Conservation (phyloP, 2,329 filamentous ascomycete species). For the Verticillium tricorpus region DNA sequence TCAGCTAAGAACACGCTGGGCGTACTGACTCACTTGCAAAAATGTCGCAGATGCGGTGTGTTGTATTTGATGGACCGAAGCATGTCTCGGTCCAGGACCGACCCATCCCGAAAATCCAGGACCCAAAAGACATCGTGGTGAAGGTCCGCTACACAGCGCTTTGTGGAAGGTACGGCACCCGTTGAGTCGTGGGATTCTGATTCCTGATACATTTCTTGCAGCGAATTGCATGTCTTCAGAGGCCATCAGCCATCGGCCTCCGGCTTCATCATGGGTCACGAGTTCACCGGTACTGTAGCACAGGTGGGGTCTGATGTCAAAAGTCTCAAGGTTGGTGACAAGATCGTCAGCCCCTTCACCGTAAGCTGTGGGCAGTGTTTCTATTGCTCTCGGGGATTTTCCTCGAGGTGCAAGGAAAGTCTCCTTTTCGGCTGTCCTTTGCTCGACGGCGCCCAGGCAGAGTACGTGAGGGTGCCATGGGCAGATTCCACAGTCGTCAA, state of each 20-base stretch:
- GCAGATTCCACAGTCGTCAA: slow-evolving; percentile 79
- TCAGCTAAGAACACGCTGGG: too few relatives aligned
- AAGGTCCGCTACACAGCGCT: slow-evolving; percentile 80
- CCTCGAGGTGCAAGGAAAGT: slow-evolving; percentile 69
- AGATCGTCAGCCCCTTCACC: slow-evolving; percentile 80
- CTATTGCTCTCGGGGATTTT: slow-evolving; percentile 74
- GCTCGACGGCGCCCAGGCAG: slow-evolving; percentile 76
- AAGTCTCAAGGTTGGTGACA: slow-evolving; percentile 68
- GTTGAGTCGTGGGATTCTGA: neutral
- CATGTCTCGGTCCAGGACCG: slow-evolving; percentile 74
- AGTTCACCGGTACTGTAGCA: slow-evolving; percentile 75
- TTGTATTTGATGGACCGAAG: slow-evolving; percentile 77
- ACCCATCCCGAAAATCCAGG: slow-evolving; percentile 69
- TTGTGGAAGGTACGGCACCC: slow-evolving; percentile 69
- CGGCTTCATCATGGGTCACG: slow-evolving; percentile 71
- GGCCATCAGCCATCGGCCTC: slow-evolving; percentile 69
- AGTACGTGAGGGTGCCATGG: slow-evolving; percentile 75
- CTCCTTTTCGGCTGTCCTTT: slow-evolving; percentile 64
- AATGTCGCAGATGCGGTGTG: slow-evolving; percentile 23
- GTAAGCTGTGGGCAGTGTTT: slow-evolving; percentile 75
- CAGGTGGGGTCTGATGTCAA: slow-evolving; percentile 65
- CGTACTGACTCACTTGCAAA: neutral
- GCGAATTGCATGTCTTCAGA: slow-evolving; percentile 81
- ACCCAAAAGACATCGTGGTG: slow-evolving; percentile 72
- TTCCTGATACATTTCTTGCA: slow-evolving; percentile 2